Evolutionary conservation across 345 rosid genomes (phyloP).

Genomic region (Passiflora organensis): DNA sequence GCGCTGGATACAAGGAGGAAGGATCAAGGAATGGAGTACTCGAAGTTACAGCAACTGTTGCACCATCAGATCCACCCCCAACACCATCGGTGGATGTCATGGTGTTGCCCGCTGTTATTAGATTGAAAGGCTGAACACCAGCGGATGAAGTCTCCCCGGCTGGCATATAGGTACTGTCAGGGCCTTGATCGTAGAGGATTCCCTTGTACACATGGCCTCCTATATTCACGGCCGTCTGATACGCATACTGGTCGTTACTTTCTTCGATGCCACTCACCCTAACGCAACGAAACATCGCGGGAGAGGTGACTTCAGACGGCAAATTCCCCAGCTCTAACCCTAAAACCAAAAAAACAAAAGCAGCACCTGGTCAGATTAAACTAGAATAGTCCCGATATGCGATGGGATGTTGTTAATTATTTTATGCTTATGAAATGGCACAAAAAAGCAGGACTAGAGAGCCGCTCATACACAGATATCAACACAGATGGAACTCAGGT

Average conservation of each 20-base stretch:
- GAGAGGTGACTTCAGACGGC: constrained; percentile 61
- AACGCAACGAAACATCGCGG: constrained; percentile 74
- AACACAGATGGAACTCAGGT: not conserved
- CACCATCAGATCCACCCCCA: constrained; percentile 21
- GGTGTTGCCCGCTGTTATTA: constrained; percentile 21
- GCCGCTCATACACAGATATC: constrained; percentile 15
- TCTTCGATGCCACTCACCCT: constrained; percentile 68
- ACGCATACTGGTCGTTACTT: constrained; percentile 68
- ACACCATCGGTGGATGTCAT: constrained; percentile 10
- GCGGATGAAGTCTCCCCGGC: constrained; percentile 66
- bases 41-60: constrained; percentile 21
- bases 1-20: constrained; percentile 48
- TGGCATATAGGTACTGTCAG: constrained; percentile 39
- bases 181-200: constrained; percentile 86
- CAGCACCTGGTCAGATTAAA: not conserved
- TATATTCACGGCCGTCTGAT: constrained; percentile 77
- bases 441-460: not conserved
- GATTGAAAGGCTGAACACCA: constrained; percentile 37
- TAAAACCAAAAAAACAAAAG: constrained; percentile 13
- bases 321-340: constrained; percentile 74
- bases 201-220: constrained; percentile 91
- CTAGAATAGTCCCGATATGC: too few relatives aligned
- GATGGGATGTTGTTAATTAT: not conserved
- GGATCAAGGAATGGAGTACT: constrained; percentile 39
- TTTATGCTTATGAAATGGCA: constrained; percentile 16